Conservation (phyloP, 2,329 filamentous ascomycete species). For the Colletotrichum truncatum region DNA sequence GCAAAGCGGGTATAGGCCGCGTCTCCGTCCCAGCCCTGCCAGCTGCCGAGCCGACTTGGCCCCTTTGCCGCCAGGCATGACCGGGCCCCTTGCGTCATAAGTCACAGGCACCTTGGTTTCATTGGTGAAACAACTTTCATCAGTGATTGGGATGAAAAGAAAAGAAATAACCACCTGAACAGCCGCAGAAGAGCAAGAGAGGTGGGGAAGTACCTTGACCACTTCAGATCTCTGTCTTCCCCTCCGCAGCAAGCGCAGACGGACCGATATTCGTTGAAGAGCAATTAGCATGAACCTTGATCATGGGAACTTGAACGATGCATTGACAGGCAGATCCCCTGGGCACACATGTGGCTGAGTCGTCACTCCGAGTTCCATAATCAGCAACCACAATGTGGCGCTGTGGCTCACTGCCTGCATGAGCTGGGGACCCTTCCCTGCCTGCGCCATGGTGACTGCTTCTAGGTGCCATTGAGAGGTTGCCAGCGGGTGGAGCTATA, state of each 20-base stretch:
- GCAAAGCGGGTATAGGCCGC: slow-evolving; percentile 26
- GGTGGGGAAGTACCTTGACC: background rate
- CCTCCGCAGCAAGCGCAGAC: slow-evolving; percentile 2
- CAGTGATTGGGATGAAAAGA: background rate
- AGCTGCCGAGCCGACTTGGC: slow-evolving; percentile 28
- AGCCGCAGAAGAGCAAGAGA: background rate
- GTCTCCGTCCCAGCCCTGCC: slow-evolving; percentile 21
- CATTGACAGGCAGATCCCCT: slow-evolving; percentile 11
- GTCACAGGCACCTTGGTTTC: background rate
- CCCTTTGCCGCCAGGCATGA: slow-evolving; percentile 20
- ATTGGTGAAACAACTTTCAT: slow-evolving; percentile 24
- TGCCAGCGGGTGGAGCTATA: slow-evolving; percentile 3
- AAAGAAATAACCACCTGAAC: background rate
- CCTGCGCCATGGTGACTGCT: background rate
- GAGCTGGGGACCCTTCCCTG: background rate
- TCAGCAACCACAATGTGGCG: slow-evolving; percentile 22
- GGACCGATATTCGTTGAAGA: slow-evolving; percentile 18
- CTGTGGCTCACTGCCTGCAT: slow-evolving; percentile 21
- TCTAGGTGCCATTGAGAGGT: slow-evolving; percentile 5
- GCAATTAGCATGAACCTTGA: slow-evolving; percentile 9
- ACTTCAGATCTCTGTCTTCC: background rate
- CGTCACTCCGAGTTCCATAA: background rate
- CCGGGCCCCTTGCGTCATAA: slow-evolving; percentile 25
- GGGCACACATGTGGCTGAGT: slow-evolving; percentile 18
- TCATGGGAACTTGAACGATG: background rate